Evolutionary conservation across 2,329 filamentous ascomycete species (phyloP), one percentile per base, ranked within the genome.

Genomic region (Verruconis gallopava): DNA sequence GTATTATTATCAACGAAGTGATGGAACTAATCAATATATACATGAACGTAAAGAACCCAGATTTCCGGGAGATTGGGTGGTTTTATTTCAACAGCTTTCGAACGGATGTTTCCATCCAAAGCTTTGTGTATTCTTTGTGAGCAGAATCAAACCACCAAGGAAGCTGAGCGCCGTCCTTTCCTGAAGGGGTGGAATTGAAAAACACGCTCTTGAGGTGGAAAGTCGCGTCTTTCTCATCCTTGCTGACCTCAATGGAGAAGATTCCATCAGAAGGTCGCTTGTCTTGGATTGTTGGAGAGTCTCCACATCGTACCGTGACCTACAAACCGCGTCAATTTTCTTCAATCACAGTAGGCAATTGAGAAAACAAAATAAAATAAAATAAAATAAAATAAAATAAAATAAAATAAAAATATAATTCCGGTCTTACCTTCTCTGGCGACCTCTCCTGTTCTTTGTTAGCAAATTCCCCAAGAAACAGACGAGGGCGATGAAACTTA

Each of bases 61-160:
- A n/a, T n/a, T n/a, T n/a, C n/a, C n/a, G n/a, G n/a, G n/a, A n/a
- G n/a, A n/a, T n/a, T n/a, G n/a, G n/a, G n/a, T n/a, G n/a, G n/a
- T n/a, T 15, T 40, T 34, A 57, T 44, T 54, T 55, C 47, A 60
- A 41, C 48, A 62, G 38, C 38, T 58, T 61, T 46, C 58, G 47
- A 4, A 59, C 59, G 22, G 58, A 59, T 14, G 58, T 58, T 49
- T 63, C 60, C 59, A 63, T 61, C 60, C 58, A 62, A 17, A 63
- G 47, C 49, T 62, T 61, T 0, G 58, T 59, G 33, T 62, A 62
- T 49, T 54, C 49, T 32, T 55, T 49, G 47, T 62, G 60, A 34
- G 51, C 44, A 21, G 53, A 48, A 43, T 59, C 53, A 37, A 62
- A 54, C 4, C 41, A 45, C 50, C 47, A 50, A 2, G 59, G 56